Evolutionary conservation across 176 grass and related monocot genomes (phyloP), one percentile per base, ranked within the genome.

Genomic region (Oryza glumipatula): DNA sequence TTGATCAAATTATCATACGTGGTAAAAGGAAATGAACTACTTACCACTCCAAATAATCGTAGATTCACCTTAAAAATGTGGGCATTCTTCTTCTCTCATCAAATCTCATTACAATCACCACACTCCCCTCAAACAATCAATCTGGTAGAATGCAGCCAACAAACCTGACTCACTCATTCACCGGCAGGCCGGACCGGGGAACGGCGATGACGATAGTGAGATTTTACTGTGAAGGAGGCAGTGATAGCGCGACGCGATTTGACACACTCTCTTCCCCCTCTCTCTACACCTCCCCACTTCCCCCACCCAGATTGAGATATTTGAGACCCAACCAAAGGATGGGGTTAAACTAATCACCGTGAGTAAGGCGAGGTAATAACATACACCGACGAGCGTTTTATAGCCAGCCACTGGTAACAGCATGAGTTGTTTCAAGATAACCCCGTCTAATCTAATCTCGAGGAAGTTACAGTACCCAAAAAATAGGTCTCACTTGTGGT

Each of bases 311-410:
- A 19, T 19, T 1, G 36, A 38, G 36, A 38, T 1, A 38, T 6
- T 38, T 6, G 51, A 19, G 26, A 28, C 17, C 67, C 16, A 15
- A 74, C 86, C 61, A 64, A 72, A 69, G 61, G 36, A 84, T 68
- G 56, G 84, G 66, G 63, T 73, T 87, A 80, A 92, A 87, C 77
- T 68, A 74, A 69, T 87, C 85, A 75, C 88, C 76, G 79, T 70
- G 76, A 84, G 79, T 85, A 87, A 74, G 47, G 43, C 7, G 17
- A 49, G 28, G 17, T 65, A 63, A 65, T 43, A 12, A 13, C 41
- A 21, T 0, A 13, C 41, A 21, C 0, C 41, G 5, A 0, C 7
- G 54, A n/a, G 1, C 56, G 1, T 14, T 26, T 24, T 72, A 45
- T 44, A 47, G 39, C 39, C 41, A 43, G 68, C 17, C 43, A 12